Conservation (phyloP, 805 yeast species). For the Babjeviella inositovora region DNA sequence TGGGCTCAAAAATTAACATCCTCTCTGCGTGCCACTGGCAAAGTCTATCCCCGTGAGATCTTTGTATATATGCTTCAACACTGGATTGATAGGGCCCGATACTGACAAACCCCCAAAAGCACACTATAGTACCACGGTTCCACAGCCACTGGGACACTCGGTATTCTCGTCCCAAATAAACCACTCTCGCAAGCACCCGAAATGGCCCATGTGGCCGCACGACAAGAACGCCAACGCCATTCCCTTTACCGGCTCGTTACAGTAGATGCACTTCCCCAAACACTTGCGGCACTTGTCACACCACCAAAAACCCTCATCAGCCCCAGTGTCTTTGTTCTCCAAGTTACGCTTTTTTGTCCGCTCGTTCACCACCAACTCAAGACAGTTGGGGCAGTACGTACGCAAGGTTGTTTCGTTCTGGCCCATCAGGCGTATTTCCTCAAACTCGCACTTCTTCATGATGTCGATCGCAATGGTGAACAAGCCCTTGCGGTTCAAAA, state of each 20-base stretch:
- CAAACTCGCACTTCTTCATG: slow-evolving; percentile 20
- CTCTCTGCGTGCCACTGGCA: no score
- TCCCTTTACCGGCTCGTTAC: slow-evolving; percentile 66
- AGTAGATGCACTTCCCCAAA: slow-evolving; percentile 59
- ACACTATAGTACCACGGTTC: slow-evolving; percentile 7
- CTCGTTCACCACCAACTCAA: slow-evolving; percentile 44
- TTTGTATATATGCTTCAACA: no score
- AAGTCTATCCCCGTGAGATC: no score
- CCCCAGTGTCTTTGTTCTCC: slow-evolving; percentile 12
- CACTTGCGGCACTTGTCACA: slow-evolving; percentile 54
- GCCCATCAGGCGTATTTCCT: slow-evolving; percentile 11
- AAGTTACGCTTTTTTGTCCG: slow-evolving; percentile 20
- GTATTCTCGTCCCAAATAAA: slow-evolving; percentile 42
- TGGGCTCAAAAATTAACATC: no score
- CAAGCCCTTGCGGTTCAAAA: slow-evolving; percentile 27
- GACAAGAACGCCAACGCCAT: slow-evolving; percentile 37
- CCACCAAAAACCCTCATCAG: slow-evolving; percentile 63
- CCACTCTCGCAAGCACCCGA: slow-evolving; percentile 70
- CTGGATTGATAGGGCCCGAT: no score
- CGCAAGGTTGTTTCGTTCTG: slow-evolving; percentile 24
- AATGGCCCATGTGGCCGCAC: slow-evolving; percentile 86
- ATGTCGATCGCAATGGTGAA: slow-evolving; percentile 46
- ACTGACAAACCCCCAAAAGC: slow-evolving; percentile 11
- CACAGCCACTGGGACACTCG: slow-evolving; percentile 77
- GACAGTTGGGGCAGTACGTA: slow-evolving; percentile 48